Conservation (phyloP, 169 alveolate species). For the Eimeria praecox region DNA sequence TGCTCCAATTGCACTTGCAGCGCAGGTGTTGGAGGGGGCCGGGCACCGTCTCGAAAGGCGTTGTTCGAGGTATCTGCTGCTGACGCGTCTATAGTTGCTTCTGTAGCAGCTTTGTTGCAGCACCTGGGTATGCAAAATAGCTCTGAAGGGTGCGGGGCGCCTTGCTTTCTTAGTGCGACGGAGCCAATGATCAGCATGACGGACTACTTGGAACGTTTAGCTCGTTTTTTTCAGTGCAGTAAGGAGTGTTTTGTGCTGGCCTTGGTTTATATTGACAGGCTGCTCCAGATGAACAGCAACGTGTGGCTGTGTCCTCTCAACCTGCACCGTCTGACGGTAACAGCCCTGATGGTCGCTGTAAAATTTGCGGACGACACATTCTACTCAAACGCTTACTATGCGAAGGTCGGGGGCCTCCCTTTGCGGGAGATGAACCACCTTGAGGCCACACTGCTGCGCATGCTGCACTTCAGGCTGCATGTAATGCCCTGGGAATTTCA, state of each 20-base stretch:
- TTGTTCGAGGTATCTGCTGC: constrained; percentile 61
- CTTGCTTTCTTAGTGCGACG: constrained; percentile 92
- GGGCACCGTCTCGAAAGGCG: constrained; percentile 30
- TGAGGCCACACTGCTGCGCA: constrained; percentile 86
- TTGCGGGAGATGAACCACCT: constrained; percentile 87
- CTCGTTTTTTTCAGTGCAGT: constrained; percentile 91
- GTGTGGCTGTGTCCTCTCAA: constrained; percentile 82
- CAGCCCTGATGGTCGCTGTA: constrained; percentile 87
- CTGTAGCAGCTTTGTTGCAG: constrained; percentile 65
- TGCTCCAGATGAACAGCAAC: constrained; percentile 81
- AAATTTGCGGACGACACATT: constrained; percentile 90
- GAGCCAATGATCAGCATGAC: constrained; percentile 92
- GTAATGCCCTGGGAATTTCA: constrained; percentile 85
- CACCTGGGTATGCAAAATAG: constrained; percentile 54
- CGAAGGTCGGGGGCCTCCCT: constrained; percentile 89
- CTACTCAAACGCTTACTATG: constrained; percentile 88
- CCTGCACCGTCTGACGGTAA: constrained; percentile 88
- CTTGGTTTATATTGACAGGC: constrained; percentile 86
- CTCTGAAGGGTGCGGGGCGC: constrained; percentile 83
- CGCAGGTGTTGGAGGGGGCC: constrained; percentile 18
- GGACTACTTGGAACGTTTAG: constrained; percentile 90
- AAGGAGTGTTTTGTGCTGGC: constrained; percentile 88
- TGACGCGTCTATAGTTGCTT: constrained; percentile 52
- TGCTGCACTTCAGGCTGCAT: constrained; percentile 86
- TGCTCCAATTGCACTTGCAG: constrained; percentile 49